These are phyloP conservation scores for Populus davidiana DNA, from an alignment of 345 rosid species.

Conservation along the genomic window DNA sequence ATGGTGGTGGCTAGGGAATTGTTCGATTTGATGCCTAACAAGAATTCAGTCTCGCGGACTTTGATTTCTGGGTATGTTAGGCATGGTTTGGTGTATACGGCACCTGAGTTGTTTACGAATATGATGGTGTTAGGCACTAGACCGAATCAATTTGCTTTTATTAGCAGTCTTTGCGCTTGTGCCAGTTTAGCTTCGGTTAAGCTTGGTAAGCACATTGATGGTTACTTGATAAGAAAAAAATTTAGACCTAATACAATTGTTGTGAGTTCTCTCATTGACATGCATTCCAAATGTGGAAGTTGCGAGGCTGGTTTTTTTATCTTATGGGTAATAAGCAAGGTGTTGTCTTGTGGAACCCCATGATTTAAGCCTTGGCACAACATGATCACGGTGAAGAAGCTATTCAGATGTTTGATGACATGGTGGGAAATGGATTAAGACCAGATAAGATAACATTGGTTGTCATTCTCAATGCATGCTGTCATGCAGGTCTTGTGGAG, in stretches of 20 bases:
- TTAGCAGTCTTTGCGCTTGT: slow-evolving; percentile 77
- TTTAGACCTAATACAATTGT: slow-evolving; percentile 58
- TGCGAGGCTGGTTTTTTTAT: slow-evolving; percentile 53
- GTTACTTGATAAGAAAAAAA: slow-evolving; percentile 46
- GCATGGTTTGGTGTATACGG: slow-evolving; percentile 46
- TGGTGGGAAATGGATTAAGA: slow-evolving; percentile 45
- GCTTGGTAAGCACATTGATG: slow-evolving; percentile 72
- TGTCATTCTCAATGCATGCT: slow-evolving; percentile 62
- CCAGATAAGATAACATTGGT: slow-evolving; percentile 64
- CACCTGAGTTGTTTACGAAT: slow-evolving; percentile 45
- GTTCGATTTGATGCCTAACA: slow-evolving; percentile 61
- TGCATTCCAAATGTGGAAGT: slow-evolving; percentile 74
- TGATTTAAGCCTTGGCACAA: slow-evolving; percentile 73
- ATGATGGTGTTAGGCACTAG: slow-evolving; percentile 47
- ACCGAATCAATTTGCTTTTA: slow-evolving; percentile 77
- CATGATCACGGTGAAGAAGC: slow-evolving; percentile 70
- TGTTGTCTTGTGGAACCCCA: slow-evolving; percentile 73
- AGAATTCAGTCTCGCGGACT: slow-evolving; percentile 70
- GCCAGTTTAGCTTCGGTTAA: slow-evolving; percentile 58
- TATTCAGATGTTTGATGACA: slow-evolving; percentile 39
- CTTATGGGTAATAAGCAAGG: slow-evolving; percentile 40
- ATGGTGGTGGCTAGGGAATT: slow-evolving; percentile 54
- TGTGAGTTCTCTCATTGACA: slow-evolving; percentile 72
- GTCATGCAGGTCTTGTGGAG: slow-evolving; percentile 59
- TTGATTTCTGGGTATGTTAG: slow-evolving; percentile 74